Percentiles rank a stretch among this genome's conserved stretches.
Conservation (phyloP, 371 early-diverging fungal species). For the Parasitella parasitica region DNA sequence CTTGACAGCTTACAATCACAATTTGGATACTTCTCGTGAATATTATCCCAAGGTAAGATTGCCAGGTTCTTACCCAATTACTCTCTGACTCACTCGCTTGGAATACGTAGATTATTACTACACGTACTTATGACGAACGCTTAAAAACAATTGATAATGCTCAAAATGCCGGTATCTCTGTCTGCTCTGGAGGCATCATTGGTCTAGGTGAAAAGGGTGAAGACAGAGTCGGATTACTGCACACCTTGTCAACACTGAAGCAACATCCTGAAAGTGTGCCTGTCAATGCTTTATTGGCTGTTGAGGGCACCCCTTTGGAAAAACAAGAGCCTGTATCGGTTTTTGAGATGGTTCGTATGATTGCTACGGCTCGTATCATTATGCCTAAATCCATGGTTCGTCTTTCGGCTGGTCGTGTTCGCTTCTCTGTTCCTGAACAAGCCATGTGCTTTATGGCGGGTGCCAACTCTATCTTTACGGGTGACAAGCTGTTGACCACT, state of each 20-base stretch:
- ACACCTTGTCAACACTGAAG: conserved; percentile 74
- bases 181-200: conserved; percentile 91
- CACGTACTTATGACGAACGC: conserved; percentile 82
- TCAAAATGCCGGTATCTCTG: conserved; percentile 80
- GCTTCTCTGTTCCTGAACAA: conserved; percentile 76
- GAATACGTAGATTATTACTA: conserved; percentile 73
- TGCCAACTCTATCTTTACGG: conserved; percentile 88
- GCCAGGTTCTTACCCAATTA: too few relatives aligned
- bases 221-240: conserved; percentile 80
- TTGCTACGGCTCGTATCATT: conserved; percentile 82
- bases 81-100: too few relatives aligned
- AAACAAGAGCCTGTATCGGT: conserved; percentile 81
- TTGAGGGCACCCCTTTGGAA: conserved; percentile 80
- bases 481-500: conserved; percentile 85
- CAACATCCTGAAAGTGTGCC: conserved; percentile 86
- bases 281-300: conserved; percentile 83
- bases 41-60: conserved; percentile 74
- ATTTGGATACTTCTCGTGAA: conserved; percentile 84
- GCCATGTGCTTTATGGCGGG: conserved; percentile 86
- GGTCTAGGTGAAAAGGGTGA: conserved; percentile 78
- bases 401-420: conserved; percentile 82
- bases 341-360: conserved; percentile 89
- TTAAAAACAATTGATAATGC: conserved; percentile 76
- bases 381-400: conserved; percentile 88
- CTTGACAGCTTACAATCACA: conserved; percentile 90